These are phyloP conservation scores for Fusarium paranaense DNA, from an alignment of 2,329 filamentous ascomycete species.

Conservation along the genomic window DNA sequence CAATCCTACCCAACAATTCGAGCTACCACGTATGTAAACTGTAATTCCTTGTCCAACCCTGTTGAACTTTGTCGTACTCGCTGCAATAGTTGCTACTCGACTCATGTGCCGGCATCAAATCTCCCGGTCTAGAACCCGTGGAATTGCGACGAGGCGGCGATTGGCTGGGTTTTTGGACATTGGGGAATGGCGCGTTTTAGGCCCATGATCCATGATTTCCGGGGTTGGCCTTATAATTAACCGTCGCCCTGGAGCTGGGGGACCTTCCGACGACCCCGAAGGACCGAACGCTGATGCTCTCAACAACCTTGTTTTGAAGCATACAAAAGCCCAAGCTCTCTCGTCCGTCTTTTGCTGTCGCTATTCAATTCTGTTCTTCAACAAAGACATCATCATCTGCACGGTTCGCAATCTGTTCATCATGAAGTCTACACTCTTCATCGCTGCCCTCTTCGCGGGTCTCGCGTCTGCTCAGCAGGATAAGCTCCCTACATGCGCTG, in stretches of 20 bases:
- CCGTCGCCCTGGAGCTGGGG: not conserved
- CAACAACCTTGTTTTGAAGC: slow-evolving; percentile 3
- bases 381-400: not conserved
- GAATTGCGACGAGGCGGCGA: slow-evolving; percentile 7
- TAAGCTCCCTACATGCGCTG: slow-evolving; percentile 53
- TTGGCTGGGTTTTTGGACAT: slow-evolving; percentile 24
- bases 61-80: not conserved
- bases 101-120: slow-evolving; percentile 6
- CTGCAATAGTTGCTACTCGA: not conserved
- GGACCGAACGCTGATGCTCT: not conserved
- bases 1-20: not conserved
- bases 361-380: not conserved
- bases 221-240: slow-evolving; percentile 4
- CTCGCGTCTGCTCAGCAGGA: slow-evolving; percentile 50
- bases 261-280: slow-evolving; percentile 1
- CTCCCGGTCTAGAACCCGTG: slow-evolving; percentile 21
- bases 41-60: not conserved
- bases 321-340: not conserved
- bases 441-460: slow-evolving; percentile 47
- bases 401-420: slow-evolving; percentile 18
- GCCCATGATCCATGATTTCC: not conserved
- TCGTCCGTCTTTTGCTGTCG: not conserved
- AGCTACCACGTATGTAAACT: not conserved
- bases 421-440: slow-evolving; percentile 52
- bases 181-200: slow-evolving; percentile 16